Evolutionary conservation across 495 filamentous ascomycete species (phyloP), one percentile per base, ranked within the genome.

Genomic region (Penicillium pancosmium): DNA sequence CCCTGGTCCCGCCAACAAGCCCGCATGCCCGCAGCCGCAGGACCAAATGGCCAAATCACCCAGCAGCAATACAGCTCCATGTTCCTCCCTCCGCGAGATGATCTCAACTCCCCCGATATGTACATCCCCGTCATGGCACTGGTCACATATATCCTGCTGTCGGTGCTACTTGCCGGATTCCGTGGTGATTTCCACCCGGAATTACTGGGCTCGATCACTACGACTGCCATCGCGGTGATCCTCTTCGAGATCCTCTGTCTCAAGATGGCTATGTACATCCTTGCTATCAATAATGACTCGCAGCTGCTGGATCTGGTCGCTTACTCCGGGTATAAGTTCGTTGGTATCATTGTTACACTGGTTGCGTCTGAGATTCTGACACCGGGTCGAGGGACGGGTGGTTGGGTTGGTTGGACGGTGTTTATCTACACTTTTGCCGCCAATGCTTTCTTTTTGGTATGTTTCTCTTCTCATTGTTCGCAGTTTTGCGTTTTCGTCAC

Each of bases 301-400:
- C 94, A 98, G 73, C 80, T 99, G 21, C 81, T 97, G 56, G 94
- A 99, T 63, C 73, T 99, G 36, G 86, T 98, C 40, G 94, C 95
- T 4, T 99, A 99, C 71, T 93, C 89, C 6, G 95, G 95, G 12
- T 99, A 99, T 74, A 99, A 99, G 76, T 99, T 98, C 65, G 94
- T 98, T 41, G 94, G 94, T 9, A 91, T 95, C 54, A 98, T 97
- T 61, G 81, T 89, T 51, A 97, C 91, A 3, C 82, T 97, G 47
- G 77, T 89, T 31, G 74, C 92, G 2, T 86, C 90, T 5, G 91
- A 93, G 74, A 79, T 91, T 18, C 69, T 92, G 44, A 93, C 86
- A 51, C 84, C 86, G 0, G 90, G 90, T 15, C 82, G 84, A 59
- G 91, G 91, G 51, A 93, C 91, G 7, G 88, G 91, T 31, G 88